Base-by-base conservation (phyloP, 1,284 basidiomycete genomes). In the Malassezia dermatis region DNA sequence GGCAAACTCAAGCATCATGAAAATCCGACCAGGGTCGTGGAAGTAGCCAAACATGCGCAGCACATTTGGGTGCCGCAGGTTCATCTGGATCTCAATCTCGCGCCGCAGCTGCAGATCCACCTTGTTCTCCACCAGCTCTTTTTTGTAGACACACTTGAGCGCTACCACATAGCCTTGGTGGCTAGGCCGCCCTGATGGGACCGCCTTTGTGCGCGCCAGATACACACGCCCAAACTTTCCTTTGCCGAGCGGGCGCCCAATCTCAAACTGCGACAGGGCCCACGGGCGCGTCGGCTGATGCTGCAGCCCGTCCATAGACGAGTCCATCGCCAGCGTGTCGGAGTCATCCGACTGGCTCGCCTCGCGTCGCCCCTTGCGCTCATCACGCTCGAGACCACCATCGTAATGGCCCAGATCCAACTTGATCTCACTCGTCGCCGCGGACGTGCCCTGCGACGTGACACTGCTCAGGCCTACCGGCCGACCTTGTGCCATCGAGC, bases 201-300 rank as follows among this genome's bases (percentile, higher is more conserved):
- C 40, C 1, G 54, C 7, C 39, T 64, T 64, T 3, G 94, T 98
- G 48, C 93, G 84, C 37, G 94, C 90, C 83, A 98, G 90, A 80
- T 98, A 98, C 24, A 99, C 94, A 0, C 90, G 86, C 0, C 94
- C 94, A 67, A 98, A 99, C 78, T 96, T 96, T 58, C 94, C 94
- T 75, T 98, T 96, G 26, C 94, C 94, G 0, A 99, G 81, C 2
- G 90, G 89, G 8, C 89, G 82, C 12, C 94, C 94, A 64, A 98
- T 93, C 63, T 95, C 88, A 70, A 99, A 96, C 52, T 85, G 81
- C 59, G 82, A 81, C 8, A 98, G 78, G 39, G 80, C 82, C 88
- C 89, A 93, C 67, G 86, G 63, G 1, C 66, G 62, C 8, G 67
- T 73, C 1, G 71, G 69, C 5, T 66, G 66, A 48, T 66, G 61